Evolutionary conservation across 78 protist genomes (phyloP).

Genomic region (Guillardia theta): DNA sequence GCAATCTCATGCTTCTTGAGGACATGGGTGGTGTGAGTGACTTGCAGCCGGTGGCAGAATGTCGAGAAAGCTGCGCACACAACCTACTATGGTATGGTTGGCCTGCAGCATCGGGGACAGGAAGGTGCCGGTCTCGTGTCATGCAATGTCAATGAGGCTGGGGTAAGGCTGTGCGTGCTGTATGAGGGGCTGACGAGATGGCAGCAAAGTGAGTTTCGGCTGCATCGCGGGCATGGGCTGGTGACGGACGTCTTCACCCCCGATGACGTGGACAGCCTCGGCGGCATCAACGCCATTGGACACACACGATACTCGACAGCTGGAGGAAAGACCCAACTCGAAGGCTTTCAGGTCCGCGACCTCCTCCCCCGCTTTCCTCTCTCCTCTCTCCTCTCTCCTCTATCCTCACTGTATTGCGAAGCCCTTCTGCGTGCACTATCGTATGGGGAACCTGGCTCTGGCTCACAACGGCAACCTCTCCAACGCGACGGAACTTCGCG

Average conservation of each 20-base stretch:
- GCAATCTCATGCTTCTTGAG: no score
- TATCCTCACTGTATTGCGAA: no score
- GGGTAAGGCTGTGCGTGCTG: neutral
- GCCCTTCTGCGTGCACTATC: conserved; percentile 18
- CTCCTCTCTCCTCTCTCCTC: neutral
- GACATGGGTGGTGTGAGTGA: no score
- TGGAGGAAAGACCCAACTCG: neutral
- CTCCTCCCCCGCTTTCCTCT: neutral
- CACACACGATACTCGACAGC: conserved; percentile 33
- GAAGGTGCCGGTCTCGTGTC: conserved; percentile 14
- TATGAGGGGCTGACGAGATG: neutral
- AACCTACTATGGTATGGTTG: neutral
- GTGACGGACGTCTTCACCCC: conserved; percentile 11
- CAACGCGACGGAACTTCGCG: neutral
- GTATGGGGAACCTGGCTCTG: neutral
- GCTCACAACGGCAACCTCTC: conserved; percentile 38
- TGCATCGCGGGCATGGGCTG: conserved; percentile 1
- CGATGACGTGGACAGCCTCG: neutral
- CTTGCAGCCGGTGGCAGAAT: no score
- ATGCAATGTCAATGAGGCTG: neutral
- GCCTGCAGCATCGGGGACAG: conserved; percentile 44
- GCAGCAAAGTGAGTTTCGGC: neutral
- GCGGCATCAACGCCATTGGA: neutral
- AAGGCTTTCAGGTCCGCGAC: neutral
- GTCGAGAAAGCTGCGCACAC: neutral